Percentiles rank a stretch among this genome's conserved stretches.
Conservation (phyloP, 2,329 filamentous ascomycete species). For the Pseudocercospora pini-densiflorae region DNA sequence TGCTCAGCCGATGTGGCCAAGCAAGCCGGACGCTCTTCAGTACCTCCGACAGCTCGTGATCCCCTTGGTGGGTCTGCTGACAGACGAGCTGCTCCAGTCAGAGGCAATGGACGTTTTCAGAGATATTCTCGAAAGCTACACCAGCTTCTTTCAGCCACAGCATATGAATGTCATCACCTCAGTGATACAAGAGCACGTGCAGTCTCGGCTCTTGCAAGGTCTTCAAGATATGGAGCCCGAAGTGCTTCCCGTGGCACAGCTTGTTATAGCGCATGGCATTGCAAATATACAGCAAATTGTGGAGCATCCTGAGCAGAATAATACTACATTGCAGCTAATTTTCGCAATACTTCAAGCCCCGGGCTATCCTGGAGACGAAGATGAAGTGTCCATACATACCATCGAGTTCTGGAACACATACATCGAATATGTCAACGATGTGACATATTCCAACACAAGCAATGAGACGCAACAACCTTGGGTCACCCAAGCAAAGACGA, state of each 20-base stretch:
- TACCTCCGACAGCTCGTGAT: constrained; percentile 65
- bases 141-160: constrained; percentile 62
- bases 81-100: constrained; percentile 62
- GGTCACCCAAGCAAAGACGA: constrained; percentile 62
- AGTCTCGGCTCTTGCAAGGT: constrained; percentile 55
- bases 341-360: constrained; percentile 69
- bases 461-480: constrained; percentile 55
- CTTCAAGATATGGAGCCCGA: constrained; percentile 64
- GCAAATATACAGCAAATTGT: constrained; percentile 66
- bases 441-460: constrained; percentile 54
- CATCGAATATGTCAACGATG: constrained; percentile 66
- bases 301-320: constrained; percentile 54
- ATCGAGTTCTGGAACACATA: constrained; percentile 83
- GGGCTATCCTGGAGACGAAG: constrained; percentile 71
- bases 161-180: constrained; percentile 63
- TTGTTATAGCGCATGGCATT: constrained; percentile 72
- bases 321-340: constrained; percentile 59
- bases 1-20: constrained; percentile 66
- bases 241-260: constrained; percentile 62
- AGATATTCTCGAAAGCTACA: constrained; percentile 68
- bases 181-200: constrained; percentile 60
- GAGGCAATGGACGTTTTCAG: constrained; percentile 66
- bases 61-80: constrained; percentile 64
- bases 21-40: constrained; percentile 61
- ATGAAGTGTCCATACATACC: constrained; percentile 73